phyloP scores from a whole-genome alignment of 1,284 basidiomycete species.

The Meira miltonrushii region DNA sequence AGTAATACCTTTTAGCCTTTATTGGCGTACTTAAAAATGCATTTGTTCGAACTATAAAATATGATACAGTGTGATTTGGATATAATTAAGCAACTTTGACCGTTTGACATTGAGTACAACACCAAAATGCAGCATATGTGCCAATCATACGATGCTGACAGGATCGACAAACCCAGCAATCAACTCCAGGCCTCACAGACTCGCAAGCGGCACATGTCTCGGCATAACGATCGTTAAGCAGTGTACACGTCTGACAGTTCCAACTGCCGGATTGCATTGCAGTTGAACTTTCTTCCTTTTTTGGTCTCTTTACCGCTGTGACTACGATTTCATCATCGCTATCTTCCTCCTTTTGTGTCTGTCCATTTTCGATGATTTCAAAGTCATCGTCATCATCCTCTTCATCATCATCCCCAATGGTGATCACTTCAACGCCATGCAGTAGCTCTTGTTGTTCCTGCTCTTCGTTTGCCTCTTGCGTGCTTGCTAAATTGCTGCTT shows the following conservation, averaged over 20 bases:
- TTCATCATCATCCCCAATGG: slow-evolving; percentile 18
- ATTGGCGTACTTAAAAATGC: no score
- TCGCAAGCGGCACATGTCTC: slow-evolving; percentile 9
- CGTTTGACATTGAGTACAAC: slow-evolving; percentile 4
- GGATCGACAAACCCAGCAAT: slow-evolving; percentile 8
- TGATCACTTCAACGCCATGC: slow-evolving; percentile 16
- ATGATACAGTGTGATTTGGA: neutral
- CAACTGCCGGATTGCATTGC: slow-evolving; percentile 10
- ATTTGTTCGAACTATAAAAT: neutral
- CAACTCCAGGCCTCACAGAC: slow-evolving; percentile 2
- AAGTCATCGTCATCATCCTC: slow-evolving; percentile 23
- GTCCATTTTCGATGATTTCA: slow-evolving; percentile 10
- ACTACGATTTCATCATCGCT: neutral
- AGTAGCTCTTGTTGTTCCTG: slow-evolving; percentile 12
- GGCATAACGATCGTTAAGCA: neutral
- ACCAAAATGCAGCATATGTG: slow-evolving; percentile 7
- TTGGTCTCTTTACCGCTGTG: no score
- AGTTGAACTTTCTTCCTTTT: no score
- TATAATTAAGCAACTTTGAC: slow-evolving; percentile 3
- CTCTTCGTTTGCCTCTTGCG: slow-evolving; percentile 6
- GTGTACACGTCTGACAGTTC: slow-evolving; percentile 15
- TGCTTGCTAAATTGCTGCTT: neutral
- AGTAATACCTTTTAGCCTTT: no score
- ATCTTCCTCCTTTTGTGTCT: slow-evolving; percentile 11
- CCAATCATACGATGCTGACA: slow-evolving; percentile 13